Evolutionary conservation across 1,139 yeast genomes (phyloP).

Genomic region (Protomyces inouyei): DNA sequence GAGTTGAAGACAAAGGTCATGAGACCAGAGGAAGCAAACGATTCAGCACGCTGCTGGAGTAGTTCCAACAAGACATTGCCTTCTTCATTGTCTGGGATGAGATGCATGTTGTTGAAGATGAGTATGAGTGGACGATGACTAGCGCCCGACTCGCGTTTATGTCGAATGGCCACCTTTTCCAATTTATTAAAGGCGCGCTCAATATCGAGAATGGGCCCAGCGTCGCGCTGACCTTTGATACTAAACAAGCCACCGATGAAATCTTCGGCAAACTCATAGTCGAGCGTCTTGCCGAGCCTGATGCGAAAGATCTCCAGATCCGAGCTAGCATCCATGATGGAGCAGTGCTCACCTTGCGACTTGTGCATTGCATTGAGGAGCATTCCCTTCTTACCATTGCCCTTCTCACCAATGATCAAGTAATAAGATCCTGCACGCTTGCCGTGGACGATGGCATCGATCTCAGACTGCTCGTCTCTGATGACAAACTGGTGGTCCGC

Average conservation of each 20-base stretch:
- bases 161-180: slow-evolving; percentile 62
- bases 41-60: slow-evolving; percentile 77
- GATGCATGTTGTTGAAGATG: slow-evolving; percentile 68
- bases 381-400: slow-evolving; percentile 78
- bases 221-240: slow-evolving; percentile 80
- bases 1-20: slow-evolving; percentile 73
- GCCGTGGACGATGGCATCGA: slow-evolving; percentile 66
- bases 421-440: slow-evolving; percentile 62
- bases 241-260: slow-evolving; percentile 76
- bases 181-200: slow-evolving; percentile 75
- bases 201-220: slow-evolving; percentile 74
- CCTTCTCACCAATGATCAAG: slow-evolving; percentile 74
- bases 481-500: slow-evolving; percentile 44
- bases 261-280: slow-evolving; percentile 71
- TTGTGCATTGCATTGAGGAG: slow-evolving; percentile 65
- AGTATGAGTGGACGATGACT: slow-evolving; percentile 56
- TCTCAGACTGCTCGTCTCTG: slow-evolving; percentile 60
- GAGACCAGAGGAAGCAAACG: slow-evolving; percentile 68
- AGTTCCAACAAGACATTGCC: slow-evolving; percentile 69
- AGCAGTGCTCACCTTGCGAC: slow-evolving; percentile 60
- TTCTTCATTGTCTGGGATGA: slow-evolving; percentile 64
- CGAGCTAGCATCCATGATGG: slow-evolving; percentile 75
- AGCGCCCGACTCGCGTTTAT: slow-evolving; percentile 40
- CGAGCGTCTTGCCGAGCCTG: slow-evolving; percentile 68
- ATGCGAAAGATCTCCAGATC: slow-evolving; percentile 80